Evolutionary conservation across 2,329 filamentous ascomycete genomes (phyloP), one percentile per base, ranked within the genome.

Genomic region (Pleochaeta shiraiana): DNA sequence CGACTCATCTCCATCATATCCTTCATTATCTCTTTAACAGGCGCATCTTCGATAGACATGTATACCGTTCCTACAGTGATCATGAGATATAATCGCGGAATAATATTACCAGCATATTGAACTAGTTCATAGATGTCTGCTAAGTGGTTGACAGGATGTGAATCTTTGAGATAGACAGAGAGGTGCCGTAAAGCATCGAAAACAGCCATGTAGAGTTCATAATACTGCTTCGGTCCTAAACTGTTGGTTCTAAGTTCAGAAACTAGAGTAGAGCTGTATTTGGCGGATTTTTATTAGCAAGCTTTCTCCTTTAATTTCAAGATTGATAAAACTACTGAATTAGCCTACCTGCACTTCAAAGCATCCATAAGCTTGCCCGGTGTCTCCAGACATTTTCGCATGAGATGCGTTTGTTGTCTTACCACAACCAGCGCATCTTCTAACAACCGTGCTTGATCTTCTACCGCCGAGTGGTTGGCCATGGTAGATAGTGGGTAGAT

Each of bases 1-100:
- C 93, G 83, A 76, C 90, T 97, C 93, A 98, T 98, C 76, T 98
- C 93, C 93, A 98, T 98, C 93, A 98, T 98, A 75, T 98, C 93
- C 77, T 98, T 98, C 93, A 98, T 98, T 67, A 98, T 90, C 78
- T 98, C 93, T 77, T 98, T 98, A 70, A 98, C 93, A 0, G 93
- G 93, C 65, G 95, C 93, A 80, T 97, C 93, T 72, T 93, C 88
- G 72, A 98, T 95, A 30, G 89, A 86, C 93, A 98, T 98, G 79
- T 98, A 98, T 61, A 95, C 95, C 1, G 93, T 98, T 65, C 93
- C 93, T 45, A 98, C 95, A 0, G 95, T 98, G 72, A 98, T 93
- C 95, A 98, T 98, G 66, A 98, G 85, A 74, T 98, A 98, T 67
- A 98, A 79, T 68, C 93, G 85, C 28, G 93, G 93, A 66, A 98